Evolutionary conservation across 73 alveolate genomes (phyloP).

Genomic region (Durusdinium trenchii): DNA sequence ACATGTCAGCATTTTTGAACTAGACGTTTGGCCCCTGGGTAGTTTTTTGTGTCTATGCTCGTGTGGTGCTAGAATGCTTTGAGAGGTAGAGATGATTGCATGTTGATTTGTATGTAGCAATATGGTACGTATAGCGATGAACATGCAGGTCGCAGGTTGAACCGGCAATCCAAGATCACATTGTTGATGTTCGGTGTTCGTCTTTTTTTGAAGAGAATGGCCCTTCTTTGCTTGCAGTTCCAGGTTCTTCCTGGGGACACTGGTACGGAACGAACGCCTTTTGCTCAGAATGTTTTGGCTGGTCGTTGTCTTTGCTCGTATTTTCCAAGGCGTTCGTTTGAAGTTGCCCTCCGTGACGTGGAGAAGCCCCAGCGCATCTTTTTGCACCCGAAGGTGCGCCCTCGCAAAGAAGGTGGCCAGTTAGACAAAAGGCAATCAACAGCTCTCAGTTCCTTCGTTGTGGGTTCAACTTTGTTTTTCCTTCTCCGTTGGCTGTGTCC

Average conservation of each 20-base stretch:
- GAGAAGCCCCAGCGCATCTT: conserved; percentile 42
- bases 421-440: neutral
- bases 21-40: no score
- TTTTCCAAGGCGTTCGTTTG: conserved; percentile 14
- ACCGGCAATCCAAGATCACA: no score
- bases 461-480: neutral
- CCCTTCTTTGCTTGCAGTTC: no score
- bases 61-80: no score
- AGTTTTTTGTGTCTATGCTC: no score
- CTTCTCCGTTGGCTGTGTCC: neutral
- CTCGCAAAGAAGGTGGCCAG: neutral
- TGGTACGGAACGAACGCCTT: conserved; percentile 51
- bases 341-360: conserved; percentile 12
- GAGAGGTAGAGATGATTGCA: no score
- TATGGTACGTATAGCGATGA: no score
- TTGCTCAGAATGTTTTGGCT: neutral
- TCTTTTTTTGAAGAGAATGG: no score
- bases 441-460: neutral
- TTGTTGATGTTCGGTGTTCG: no score
- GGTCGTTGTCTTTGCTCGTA: neutral
- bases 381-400: conserved; percentile 37
- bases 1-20: no score
- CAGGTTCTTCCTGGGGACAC: neutral
- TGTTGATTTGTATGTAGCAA: no score
- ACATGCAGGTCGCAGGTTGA: no score